Evolutionary conservation across 768 basidiomycete species (phyloP).

Genomic region (Psilocybe sp.): DNA sequence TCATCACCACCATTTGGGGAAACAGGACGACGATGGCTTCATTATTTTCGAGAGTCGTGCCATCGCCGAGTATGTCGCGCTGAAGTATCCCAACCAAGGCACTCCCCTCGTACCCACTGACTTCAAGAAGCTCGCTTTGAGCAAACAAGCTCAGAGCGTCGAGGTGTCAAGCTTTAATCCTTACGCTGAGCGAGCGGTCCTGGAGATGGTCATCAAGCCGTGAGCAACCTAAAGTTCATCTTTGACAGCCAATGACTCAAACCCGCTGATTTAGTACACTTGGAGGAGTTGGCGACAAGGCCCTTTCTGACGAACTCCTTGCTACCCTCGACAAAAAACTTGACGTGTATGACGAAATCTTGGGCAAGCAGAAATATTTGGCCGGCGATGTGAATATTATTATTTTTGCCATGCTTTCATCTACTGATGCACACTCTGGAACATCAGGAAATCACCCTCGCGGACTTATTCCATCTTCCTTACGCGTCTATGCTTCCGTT

Average conservation of each 20-base stretch:
- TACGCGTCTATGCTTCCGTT: conserved; percentile 24
- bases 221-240: conserved; percentile 29
- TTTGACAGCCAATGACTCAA: neutral
- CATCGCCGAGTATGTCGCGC: conserved; percentile 55
- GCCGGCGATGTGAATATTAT: conserved; percentile 48
- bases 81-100: conserved; percentile 52
- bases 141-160: conserved; percentile 47
- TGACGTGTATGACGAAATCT: conserved; percentile 50
- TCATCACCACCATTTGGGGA: neutral
- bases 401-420: neutral
- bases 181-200: conserved; percentile 31
- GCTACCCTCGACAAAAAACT: conserved; percentile 35
- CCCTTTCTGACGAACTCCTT: conserved; percentile 22
- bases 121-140: conserved; percentile 35
- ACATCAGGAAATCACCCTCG: conserved; percentile 39
- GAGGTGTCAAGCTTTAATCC: conserved; percentile 53
- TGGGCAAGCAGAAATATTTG: conserved; percentile 50
- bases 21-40: conserved; percentile 58
- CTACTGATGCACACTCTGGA: neutral
- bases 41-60: conserved; percentile 62
- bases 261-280: neutral
- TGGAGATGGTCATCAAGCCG: conserved; percentile 54
- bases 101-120: conserved; percentile 50
- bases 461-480: conserved; percentile 46
- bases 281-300: conserved; percentile 18